Evolutionary conservation across 192 early-diverging fungal genomes (phyloP).

Genomic region (Neocallimastix lanati): DNA sequence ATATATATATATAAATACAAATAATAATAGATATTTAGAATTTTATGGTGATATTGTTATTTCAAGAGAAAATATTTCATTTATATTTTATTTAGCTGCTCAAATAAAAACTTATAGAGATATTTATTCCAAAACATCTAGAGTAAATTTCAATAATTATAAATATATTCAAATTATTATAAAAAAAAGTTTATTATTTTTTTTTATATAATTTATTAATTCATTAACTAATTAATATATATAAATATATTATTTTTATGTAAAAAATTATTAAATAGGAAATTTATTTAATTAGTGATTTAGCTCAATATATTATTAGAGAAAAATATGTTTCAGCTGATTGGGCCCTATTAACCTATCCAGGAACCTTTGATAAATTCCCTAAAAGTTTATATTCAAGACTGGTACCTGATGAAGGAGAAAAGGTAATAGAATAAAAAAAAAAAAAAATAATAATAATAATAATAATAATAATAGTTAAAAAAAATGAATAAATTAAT

Average conservation of each 20-base stretch:
- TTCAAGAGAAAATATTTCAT: constrained; percentile 62
- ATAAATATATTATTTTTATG: no score
- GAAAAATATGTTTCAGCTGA: constrained; percentile 47
- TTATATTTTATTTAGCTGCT: constrained; percentile 52
- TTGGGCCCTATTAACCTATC: constrained; percentile 70
- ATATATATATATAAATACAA: no score
- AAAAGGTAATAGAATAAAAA: background rate
- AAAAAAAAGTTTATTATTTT: no score
- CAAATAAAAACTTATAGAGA: constrained; percentile 63
- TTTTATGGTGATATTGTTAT: constrained; percentile 67
- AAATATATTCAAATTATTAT: no score
- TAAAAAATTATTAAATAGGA: no score
- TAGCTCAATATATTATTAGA: constrained; percentile 60
- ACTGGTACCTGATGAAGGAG: background rate
- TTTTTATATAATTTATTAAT: no score
- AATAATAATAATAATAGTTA: no score
- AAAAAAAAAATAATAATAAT: no score
- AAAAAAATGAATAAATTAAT: no score
- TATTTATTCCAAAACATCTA: constrained; percentile 14
- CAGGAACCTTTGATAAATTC: constrained; percentile 12
- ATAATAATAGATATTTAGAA: constrained; percentile 11
- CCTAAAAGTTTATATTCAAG: background rate
- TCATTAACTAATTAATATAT: no score
- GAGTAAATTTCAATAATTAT: constrained; percentile 24
- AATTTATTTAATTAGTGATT: constrained; percentile 67